A percentile compares a stretch with the other conserved stretches of the same genome.
phyloP scores from a whole-genome alignment of 2,329 filamentous ascomycete genomes.

The Ascochyta clinopodiicola region DNA sequence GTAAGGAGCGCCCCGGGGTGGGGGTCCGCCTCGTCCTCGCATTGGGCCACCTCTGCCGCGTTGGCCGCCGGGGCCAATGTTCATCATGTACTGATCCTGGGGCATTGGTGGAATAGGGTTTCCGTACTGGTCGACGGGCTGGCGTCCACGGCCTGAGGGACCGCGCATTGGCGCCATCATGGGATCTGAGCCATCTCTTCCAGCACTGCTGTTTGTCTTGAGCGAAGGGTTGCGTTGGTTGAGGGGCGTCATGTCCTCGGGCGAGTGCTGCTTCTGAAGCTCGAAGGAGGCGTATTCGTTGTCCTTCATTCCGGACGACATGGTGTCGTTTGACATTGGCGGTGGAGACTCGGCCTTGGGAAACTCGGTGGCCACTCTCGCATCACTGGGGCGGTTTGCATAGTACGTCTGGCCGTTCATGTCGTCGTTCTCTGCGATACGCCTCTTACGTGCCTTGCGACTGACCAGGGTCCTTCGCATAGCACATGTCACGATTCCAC shows the following conservation, averaged over 20 bases:
- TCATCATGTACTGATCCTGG: slow-evolving; percentile 53
- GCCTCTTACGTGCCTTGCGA: slow-evolving; percentile 89
- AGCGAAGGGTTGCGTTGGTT: slow-evolving; percentile 70
- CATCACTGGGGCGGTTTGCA: slow-evolving; percentile 51
- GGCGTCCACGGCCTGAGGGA: slow-evolving; percentile 46
- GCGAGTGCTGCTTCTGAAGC: slow-evolving; percentile 62
- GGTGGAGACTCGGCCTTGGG: slow-evolving; percentile 62
- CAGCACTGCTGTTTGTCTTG: slow-evolving; percentile 58
- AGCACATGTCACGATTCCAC: slow-evolving; percentile 86
- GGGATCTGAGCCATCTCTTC: slow-evolving; percentile 50
- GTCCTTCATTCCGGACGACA: slow-evolving; percentile 59
- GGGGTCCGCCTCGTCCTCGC: slow-evolving; percentile 49
- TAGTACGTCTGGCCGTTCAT: slow-evolving; percentile 97
- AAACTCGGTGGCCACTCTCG: slow-evolving; percentile 46
- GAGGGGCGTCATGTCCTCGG: slow-evolving; percentile 73
- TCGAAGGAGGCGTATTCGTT: slow-evolving; percentile 71
- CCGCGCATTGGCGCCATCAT: slow-evolving; percentile 44
- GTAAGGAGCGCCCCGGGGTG: slow-evolving; percentile 45
- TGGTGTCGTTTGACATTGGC: slow-evolving; percentile 61
- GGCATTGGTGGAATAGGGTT: slow-evolving; percentile 60
- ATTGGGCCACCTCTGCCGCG: slow-evolving; percentile 52
- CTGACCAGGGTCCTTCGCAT: slow-evolving; percentile 93
- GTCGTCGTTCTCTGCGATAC: slow-evolving; percentile 91
- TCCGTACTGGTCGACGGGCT: slow-evolving; percentile 68
- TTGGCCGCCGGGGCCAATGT: slow-evolving; percentile 47